These are phyloP conservation scores for Auricularia sp. DNA, from an alignment of 768 basidiomycete genomes.

Conservation along the genomic window DNA sequence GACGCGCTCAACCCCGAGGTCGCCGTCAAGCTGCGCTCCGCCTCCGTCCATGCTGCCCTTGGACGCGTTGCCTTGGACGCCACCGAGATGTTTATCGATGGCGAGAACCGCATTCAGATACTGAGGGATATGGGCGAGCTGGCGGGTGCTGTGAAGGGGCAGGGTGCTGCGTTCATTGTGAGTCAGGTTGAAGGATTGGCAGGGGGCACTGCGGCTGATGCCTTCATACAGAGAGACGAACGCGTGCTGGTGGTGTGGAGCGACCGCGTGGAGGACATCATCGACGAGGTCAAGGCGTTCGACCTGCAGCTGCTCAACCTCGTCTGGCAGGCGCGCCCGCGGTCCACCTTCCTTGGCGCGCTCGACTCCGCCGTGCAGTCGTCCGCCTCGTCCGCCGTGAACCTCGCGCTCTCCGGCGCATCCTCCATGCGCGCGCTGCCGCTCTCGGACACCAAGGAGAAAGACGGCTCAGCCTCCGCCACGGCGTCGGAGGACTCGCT, in stretches of 20 bases:
- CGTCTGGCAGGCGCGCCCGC: not conserved
- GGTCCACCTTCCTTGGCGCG: not conserved
- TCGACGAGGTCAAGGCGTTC: slow-evolving; percentile 36
- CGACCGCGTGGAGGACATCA: slow-evolving; percentile 6
- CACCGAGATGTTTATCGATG: slow-evolving; percentile 1
- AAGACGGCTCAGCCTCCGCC: slow-evolving; percentile 27
- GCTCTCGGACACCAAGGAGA: slow-evolving; percentile 32
- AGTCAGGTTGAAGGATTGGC: not conserved
- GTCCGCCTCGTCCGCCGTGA: not conserved
- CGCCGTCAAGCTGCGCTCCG: slow-evolving; percentile 3
- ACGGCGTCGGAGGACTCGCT: not conserved
- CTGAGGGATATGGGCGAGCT: slow-evolving; percentile 1
- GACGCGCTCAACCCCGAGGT: slow-evolving; percentile 5
- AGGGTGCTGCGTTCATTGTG: slow-evolving; percentile 7
- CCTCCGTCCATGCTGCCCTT: slow-evolving; percentile 3
- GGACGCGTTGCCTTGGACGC: not conserved
- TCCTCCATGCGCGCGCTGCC: not conserved
- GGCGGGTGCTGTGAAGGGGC: slow-evolving; percentile 3
- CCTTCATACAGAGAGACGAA: slow-evolving; percentile 1
- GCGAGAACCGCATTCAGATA: slow-evolving; percentile 4
- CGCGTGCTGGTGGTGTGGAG: slow-evolving; percentile 6
- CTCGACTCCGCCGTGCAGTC: no score
- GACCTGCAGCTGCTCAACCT: slow-evolving; percentile 59
- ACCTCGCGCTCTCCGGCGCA: not conserved
- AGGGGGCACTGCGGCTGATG: not conserved